A percentile compares a stretch with the other conserved stretches of the same genome.
phyloP scores from a whole-genome alignment of 495 filamentous ascomycete species.

The Recurvomyces mirabilis region DNA sequence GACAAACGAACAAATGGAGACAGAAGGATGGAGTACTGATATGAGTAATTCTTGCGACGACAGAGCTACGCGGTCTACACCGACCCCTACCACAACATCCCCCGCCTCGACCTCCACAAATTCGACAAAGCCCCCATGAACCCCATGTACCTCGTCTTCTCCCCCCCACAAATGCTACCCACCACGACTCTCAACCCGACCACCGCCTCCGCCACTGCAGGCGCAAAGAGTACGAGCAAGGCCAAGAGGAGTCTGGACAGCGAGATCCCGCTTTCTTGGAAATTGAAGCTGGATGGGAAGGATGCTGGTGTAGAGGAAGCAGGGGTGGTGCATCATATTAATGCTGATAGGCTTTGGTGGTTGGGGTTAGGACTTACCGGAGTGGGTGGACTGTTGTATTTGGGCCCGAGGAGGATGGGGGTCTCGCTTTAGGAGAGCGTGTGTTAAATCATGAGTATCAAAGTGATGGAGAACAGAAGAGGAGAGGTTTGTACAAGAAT shows the following conservation, averaged over 20 bases:
- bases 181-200: slow-evolving; percentile 50
- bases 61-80: slow-evolving; percentile 51
- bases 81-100: slow-evolving; percentile 52
- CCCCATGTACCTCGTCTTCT: slow-evolving; percentile 61
- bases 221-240: slow-evolving; percentile 24
- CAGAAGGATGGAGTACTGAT: background rate
- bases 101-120: slow-evolving; percentile 54
- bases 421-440: slow-evolving; percentile 10
- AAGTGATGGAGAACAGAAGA: no score
- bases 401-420: slow-evolving; percentile 25
- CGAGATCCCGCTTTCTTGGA: slow-evolving; percentile 34
- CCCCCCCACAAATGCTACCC: slow-evolving; percentile 64
- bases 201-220: slow-evolving; percentile 28
- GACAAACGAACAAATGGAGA: background rate
- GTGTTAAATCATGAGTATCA: no score
- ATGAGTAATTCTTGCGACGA: no score
- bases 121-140: slow-evolving; percentile 59
- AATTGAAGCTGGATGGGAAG: slow-evolving; percentile 26
- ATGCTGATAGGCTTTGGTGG: slow-evolving; percentile 58
- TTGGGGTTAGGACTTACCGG: slow-evolving; percentile 56
- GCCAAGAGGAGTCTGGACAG: slow-evolving; percentile 1
- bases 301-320: slow-evolving; percentile 22
- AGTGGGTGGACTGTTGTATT: slow-evolving; percentile 45
- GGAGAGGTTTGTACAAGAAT: no score
- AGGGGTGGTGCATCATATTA: slow-evolving; percentile 36